phyloP scores from a whole-genome alignment of 2,329 filamentous ascomycete genomes.

The Trichoderma polysporum region DNA sequence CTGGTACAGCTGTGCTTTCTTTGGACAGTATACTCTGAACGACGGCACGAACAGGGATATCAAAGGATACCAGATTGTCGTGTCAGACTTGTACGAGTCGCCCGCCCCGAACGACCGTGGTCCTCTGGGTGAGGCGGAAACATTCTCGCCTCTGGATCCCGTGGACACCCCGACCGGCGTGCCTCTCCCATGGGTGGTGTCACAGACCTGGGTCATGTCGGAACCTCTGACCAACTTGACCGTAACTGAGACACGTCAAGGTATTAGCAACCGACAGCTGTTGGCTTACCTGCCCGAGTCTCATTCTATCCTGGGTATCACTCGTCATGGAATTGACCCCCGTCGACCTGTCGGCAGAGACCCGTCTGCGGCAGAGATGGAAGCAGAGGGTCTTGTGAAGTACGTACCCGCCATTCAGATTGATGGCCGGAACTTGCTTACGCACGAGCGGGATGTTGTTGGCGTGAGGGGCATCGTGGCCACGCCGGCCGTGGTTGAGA shows the following conservation, averaged over 20 bases:
- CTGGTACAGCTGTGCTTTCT: constrained; percentile 89
- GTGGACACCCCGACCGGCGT: constrained; percentile 55
- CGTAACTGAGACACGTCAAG: constrained; percentile 87
- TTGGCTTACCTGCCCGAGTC: constrained; percentile 74
- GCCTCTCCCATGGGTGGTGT: constrained; percentile 70
- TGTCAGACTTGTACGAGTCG: constrained; percentile 90
- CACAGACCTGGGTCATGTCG: constrained; percentile 78
- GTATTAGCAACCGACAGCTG: constrained; percentile 80
- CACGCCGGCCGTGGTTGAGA: constrained; percentile 79
- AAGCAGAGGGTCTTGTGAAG: constrained; percentile 73
- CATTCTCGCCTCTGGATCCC: constrained; percentile 76
- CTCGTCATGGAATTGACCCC: constrained; percentile 77
- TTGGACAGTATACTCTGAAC: constrained; percentile 57
- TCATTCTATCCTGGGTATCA: constrained; percentile 75
- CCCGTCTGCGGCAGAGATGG: constrained; percentile 72
- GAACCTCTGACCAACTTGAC: constrained; percentile 76
- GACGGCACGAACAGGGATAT: constrained; percentile 57
- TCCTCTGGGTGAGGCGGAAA: constrained; percentile 64
- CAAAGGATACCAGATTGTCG: constrained; percentile 81
- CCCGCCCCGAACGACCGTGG: constrained; percentile 80
- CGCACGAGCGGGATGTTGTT: constrained; percentile 78
- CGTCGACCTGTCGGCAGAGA: constrained; percentile 84
- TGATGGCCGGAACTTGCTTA: constrained; percentile 76
- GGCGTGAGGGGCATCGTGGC: constrained; percentile 73
- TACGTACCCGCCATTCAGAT: constrained; percentile 80